Base-by-base conservation (phyloP, 495 filamentous ascomycete genomes). In the Trichoderma asperelloides region DNA sequence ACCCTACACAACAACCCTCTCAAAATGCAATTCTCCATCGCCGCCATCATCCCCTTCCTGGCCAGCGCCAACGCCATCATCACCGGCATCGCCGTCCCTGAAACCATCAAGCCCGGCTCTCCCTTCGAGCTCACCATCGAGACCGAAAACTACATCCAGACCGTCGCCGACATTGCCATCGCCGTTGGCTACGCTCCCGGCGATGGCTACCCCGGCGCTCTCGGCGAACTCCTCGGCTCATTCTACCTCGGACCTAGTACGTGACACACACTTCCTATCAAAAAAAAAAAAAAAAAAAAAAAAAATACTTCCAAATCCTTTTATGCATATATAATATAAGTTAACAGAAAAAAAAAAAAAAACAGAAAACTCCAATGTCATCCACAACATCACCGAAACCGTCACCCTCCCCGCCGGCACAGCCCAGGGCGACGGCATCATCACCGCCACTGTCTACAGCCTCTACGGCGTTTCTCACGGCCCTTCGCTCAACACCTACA, bases 171-270 rank as follows among this genome's bases (percentile, higher is more conserved):
- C 43, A 16, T 67, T 2, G 49, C 49, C 65, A 39, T 67, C 16
- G 65, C 27, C 43, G 39, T 60, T 33, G 65, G 65, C 21, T 47
- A 37, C 25, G 16, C 37, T 25, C 21, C 47, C 23, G 40, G 25
- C 23, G 18, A 60, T 13, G 65, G 65, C 27, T 60, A 40, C 49
- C 30, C 55, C 9, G 41, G 37, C 18, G 33, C 27, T 21, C 65
- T 67, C 23, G 65, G 65, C 33, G 7, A 16, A 8, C 47, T 67
- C 39, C 37, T 67, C 47, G 65, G 18, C 27, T 67, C 65, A 11
- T 67, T 15, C 55, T 67, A 67, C 39, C 41, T 67, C 5, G 65
- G 65, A 39, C 65, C 65, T 9, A 55, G 65, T 67, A 60, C 15
- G 65, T 67, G 11, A 15, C 65, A 23, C 13, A 4, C 43, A 12